Conservation (phyloP, 1,284 basidiomycete genomes). For the Cryptococcus jaspeensis region DNA sequence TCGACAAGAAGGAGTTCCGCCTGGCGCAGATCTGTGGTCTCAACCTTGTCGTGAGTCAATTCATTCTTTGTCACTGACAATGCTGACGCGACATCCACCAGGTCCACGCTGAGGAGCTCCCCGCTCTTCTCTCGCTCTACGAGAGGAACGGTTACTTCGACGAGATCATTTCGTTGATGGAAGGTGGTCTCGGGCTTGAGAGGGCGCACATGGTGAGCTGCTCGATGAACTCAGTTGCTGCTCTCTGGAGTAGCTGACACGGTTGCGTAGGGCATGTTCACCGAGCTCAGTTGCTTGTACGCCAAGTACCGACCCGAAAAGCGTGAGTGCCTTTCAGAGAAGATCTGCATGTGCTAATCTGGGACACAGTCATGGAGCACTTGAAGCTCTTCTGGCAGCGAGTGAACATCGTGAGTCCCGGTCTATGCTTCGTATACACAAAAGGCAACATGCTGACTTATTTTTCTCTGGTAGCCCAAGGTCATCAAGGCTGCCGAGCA, state of each 20-base stretch:
- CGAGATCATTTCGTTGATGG: slow-evolving; percentile 85
- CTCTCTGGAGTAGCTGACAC: slow-evolving; percentile 5
- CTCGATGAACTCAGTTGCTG: background rate
- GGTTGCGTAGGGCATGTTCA: slow-evolving; percentile 49
- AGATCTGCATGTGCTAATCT: background rate
- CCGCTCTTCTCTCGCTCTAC: slow-evolving; percentile 77
- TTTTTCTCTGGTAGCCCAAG: slow-evolving; percentile 46
- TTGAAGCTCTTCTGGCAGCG: slow-evolving; percentile 96
- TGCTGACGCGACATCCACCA: slow-evolving; percentile 7
- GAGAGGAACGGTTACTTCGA: slow-evolving; percentile 93
- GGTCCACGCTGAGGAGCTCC: slow-evolving; percentile 73
- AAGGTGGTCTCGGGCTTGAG: slow-evolving; percentile 92
- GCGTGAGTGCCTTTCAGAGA: slow-evolving; percentile 56
- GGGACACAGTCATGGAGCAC: slow-evolving; percentile 85
- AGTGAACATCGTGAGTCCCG: slow-evolving; percentile 72
- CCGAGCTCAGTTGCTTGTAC: slow-evolving; percentile 89
- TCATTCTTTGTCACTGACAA: background rate
- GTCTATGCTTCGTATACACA: slow-evolving; percentile 62
- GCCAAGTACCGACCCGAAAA: slow-evolving; percentile 96
- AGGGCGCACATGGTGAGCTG: slow-evolving; percentile 76
- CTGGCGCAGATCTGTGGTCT: slow-evolving; percentile 98
- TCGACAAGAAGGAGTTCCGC: slow-evolving; percentile 96
- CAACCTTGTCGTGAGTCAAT: slow-evolving; percentile 76
- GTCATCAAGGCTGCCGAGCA: slow-evolving; percentile 93
- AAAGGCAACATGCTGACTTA: background rate